These are phyloP conservation scores for Exserohilum turcica DNA, from an alignment of 2,329 filamentous ascomycete species.

Conservation along the genomic window DNA sequence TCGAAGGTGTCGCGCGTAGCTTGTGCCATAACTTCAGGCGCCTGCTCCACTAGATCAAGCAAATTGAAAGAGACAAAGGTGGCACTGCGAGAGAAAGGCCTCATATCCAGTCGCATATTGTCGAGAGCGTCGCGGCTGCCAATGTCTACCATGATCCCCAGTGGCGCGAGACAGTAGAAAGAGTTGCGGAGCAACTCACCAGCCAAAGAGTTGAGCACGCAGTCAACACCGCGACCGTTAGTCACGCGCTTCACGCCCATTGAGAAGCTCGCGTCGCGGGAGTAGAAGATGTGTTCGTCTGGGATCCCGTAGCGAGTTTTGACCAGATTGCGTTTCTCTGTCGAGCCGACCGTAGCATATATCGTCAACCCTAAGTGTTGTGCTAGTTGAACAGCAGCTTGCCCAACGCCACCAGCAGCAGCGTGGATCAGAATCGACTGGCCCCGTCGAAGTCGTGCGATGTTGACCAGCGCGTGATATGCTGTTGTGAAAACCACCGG, in stretches of 20 bases:
- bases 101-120: constrained; percentile 16
- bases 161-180: constrained; percentile 47
- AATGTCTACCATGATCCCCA: constrained; percentile 27
- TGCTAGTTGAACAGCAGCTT: constrained; percentile 31
- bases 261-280: constrained; percentile 18
- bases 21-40: background rate
- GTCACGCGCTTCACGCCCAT: constrained; percentile 7
- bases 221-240: constrained; percentile 39
- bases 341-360: constrained; percentile 26
- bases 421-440: constrained; percentile 35
- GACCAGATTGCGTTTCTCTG: constrained; percentile 27
- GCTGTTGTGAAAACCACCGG: background rate
- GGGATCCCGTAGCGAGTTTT: constrained; percentile 26
- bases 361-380: constrained; percentile 27
- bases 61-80: constrained; percentile 2
- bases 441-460: constrained; percentile 28
- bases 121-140: constrained; percentile 17
- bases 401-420: constrained; percentile 26
- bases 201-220: constrained; percentile 37
- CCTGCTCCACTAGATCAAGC: background rate
- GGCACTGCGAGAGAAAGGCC: constrained; percentile 3
- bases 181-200: constrained; percentile 41
- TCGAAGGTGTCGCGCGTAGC: background rate
- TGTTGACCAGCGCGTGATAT: constrained; percentile 24
- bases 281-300: constrained; percentile 40